phyloP scores from a whole-genome alignment of 176 grass and related monocot species.

The Zoysia pacifica region DNA sequence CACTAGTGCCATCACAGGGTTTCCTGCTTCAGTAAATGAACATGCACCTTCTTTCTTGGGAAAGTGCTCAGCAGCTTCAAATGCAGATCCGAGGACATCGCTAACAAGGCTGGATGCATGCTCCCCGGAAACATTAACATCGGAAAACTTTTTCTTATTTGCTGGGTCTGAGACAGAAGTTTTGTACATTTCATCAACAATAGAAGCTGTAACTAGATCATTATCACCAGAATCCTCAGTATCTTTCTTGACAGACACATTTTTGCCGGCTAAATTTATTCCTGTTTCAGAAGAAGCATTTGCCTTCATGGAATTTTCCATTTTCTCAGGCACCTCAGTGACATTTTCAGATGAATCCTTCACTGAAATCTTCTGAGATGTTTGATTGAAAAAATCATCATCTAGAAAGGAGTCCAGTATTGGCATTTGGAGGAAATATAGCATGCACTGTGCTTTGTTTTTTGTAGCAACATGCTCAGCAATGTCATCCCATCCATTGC shows the following conservation, averaged over 20 bases:
- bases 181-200: conserved; percentile 26
- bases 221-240: conserved; percentile 2
- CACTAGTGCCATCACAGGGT: conserved; percentile 82
- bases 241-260: conserved; percentile 35
- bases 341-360: conserved; percentile 36
- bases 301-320: conserved; percentile 36
- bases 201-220: conserved; percentile 5
- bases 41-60: conserved; percentile 46
- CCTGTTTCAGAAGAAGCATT: conserved; percentile 31
- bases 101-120: conserved; percentile 44
- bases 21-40: conserved; percentile 77
- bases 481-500: conserved; percentile 71
- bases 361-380: conserved; percentile 15
- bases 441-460: conserved; percentile 79
- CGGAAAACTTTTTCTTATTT: conserved; percentile 6
- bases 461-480: conserved; percentile 93
- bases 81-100: conserved; percentile 64
- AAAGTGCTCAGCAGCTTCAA: conserved; percentile 61
- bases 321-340: conserved; percentile 34
- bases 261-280: conserved; percentile 26
- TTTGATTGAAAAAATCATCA: conserved; percentile 27
- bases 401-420: conserved; percentile 58
- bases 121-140: conserved; percentile 27
- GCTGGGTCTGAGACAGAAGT: conserved; percentile 23
- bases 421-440: conserved; percentile 81